Conservation (phyloP, 176 grass and related monocot genomes). For the Oryza punctata region DNA sequence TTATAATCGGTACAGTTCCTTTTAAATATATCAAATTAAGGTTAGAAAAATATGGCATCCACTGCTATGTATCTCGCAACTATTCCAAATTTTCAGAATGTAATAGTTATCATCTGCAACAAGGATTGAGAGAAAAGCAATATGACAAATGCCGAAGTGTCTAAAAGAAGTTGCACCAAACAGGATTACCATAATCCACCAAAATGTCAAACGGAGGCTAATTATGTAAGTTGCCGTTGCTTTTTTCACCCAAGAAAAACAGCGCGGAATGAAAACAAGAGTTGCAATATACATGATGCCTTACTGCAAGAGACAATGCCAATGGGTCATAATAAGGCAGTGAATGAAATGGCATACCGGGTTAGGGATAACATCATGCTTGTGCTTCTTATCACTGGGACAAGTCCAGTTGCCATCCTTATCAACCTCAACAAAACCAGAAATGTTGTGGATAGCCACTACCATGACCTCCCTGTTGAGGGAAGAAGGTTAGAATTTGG, state of each 20-base stretch:
- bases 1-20: background rate
- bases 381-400: constrained; percentile 65
- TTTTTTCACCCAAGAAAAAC: background rate
- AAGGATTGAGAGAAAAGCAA: background rate
- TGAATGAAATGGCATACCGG: constrained; percentile 49
- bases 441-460: constrained; percentile 73
- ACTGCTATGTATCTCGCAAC: background rate
- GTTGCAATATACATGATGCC: background rate
- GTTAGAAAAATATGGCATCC: no score
- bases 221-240: background rate
- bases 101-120: background rate
- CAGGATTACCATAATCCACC: background rate
- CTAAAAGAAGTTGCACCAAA: background rate
- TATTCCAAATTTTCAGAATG: background rate
- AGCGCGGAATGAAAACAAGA: background rate
- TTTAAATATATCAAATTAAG: background rate
- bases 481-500: constrained; percentile 16
- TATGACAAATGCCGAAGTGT: background rate
- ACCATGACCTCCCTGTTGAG: constrained; percentile 80
- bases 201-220: background rate
- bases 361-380: constrained; percentile 55
- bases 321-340: background rate
- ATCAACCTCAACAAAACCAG: constrained; percentile 67
- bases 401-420: constrained; percentile 81
- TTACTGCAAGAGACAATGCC: background rate